These are phyloP conservation scores for Penicillium crustosum DNA, from an alignment of 2,329 filamentous ascomycete species.

Conservation along the genomic window DNA sequence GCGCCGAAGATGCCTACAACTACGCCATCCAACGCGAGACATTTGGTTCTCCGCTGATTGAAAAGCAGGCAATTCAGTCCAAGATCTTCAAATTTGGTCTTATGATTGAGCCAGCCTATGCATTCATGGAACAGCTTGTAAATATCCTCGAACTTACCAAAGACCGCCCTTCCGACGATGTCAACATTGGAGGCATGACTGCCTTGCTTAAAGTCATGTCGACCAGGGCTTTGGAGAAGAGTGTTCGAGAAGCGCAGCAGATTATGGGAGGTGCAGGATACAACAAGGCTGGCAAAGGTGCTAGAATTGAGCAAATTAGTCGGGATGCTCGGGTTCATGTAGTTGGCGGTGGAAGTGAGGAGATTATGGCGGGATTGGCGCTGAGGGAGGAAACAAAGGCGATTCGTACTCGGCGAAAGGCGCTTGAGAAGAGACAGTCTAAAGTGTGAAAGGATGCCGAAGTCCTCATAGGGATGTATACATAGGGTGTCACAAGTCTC, in stretches of 20 bases:
- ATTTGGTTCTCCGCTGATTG: constrained; percentile 59
- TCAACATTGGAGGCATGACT: constrained; percentile 53
- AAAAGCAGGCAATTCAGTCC: constrained; percentile 59
- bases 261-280: constrained; percentile 56
- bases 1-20: constrained; percentile 59
- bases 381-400: constrained; percentile 35
- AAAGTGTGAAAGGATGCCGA: constrained; percentile 18
- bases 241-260: constrained; percentile 57
- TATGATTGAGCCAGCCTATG: constrained; percentile 61
- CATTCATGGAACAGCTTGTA: constrained; percentile 62
- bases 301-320: constrained; percentile 54
- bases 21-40: constrained; percentile 65
- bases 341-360: constrained; percentile 43
- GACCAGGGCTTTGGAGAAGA: constrained; percentile 54
- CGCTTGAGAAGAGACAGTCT: constrained; percentile 28
- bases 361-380: constrained; percentile 42
- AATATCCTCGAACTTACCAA: constrained; percentile 52
- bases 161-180: constrained; percentile 37
- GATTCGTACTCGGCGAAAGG: constrained; percentile 27
- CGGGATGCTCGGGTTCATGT: constrained; percentile 52
- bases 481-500: too few relatives aligned
- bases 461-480: background rate
- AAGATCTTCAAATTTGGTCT: constrained; percentile 62
- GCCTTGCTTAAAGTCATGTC: constrained; percentile 55
- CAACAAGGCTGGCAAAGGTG: constrained; percentile 51